Base-by-base conservation (phyloP, 306 rosid species). In the Quercus dentata region DNA sequence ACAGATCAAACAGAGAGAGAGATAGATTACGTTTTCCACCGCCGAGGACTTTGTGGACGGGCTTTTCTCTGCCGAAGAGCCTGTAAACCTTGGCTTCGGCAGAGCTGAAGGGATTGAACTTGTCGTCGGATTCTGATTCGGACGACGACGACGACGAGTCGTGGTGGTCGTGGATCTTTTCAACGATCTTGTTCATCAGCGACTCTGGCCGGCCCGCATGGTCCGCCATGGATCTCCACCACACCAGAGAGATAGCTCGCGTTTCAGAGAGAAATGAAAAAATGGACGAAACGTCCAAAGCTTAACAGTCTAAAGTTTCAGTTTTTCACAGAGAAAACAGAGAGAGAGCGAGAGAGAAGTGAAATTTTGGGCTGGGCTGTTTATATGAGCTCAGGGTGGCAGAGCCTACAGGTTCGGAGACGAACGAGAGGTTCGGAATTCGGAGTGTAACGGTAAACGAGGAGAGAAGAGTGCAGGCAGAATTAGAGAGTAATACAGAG, bases 51-150 rank as follows among this genome's bases (percentile, higher is more conserved):
- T 85, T 84, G 84, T 94, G 97, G 27, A 92, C 87, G 7, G 98
- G 94, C 76, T 83, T 88, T 20, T 94, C 97, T 13, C 96, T 87
- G 23, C 96, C 98, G 79, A 94, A 88, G 83, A 94, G 89, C 79
- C 98, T 91, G 63, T 78, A 81, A 56, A 84, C 83, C 65, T 85
- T 87, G 76, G 88, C 35, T 38, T 87, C 78, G 56, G 74, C 30
- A 9, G 87, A 1, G 9, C 38, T 80, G 10, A 52, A 20, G 1
- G 3, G 0, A 14, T 79, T 61, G 1, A 88, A 51, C 44, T 64
- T 74, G 18, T 74, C 87, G 30, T 89, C 89, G 18, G 88, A 82
- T 1, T 81, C 90, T 58, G 90, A 87, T 52, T 57, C 77, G 3
- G 90, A 71, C 14, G 76, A 57, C 3, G 71, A 68, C 21, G 88